These are phyloP conservation scores for Gymnopus androsaceus DNA, from an alignment of 1,284 basidiomycete species.

Conservation along the genomic window DNA sequence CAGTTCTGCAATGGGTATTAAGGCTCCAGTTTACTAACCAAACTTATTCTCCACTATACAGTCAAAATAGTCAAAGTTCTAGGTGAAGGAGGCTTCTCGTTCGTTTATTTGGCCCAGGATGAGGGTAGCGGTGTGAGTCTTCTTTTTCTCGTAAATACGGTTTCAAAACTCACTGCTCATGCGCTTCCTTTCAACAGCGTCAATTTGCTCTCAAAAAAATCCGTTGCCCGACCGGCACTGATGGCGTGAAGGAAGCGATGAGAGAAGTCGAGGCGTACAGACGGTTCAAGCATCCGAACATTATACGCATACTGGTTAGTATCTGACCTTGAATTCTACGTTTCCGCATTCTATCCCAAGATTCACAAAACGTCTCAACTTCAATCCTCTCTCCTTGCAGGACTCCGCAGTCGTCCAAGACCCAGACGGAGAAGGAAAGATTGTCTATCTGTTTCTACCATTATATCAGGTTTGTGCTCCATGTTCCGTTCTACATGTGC, in stretches of 20 bases:
- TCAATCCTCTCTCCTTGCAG: conserved; percentile 46
- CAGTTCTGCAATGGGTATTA: not conserved
- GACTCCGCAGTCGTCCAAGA: conserved; percentile 96
- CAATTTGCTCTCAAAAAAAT: conserved; percentile 96
- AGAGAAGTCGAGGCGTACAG: conserved; percentile 89
- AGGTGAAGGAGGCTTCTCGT: conserved; percentile 94
- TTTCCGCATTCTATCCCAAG: not conserved
- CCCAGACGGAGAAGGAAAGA: conserved; percentile 88
- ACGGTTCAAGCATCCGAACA: conserved; percentile 90
- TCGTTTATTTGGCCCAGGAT: conserved; percentile 91
- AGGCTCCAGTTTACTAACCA: not conserved
- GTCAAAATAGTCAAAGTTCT: conserved; percentile 88
- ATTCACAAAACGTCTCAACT: not conserved
- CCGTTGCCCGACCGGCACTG: conserved; percentile 78
- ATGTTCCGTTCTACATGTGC: not conserved
- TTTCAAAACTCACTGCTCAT: not conserved
- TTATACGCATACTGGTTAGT: conserved; percentile 85
- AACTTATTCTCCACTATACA: conserved; percentile 27
- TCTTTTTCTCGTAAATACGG: not conserved
- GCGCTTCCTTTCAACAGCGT: conserved; percentile 45
- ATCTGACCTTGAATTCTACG: conserved; percentile 46
- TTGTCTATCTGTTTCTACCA: conserved; percentile 92
- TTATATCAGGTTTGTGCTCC: conserved; percentile 68
- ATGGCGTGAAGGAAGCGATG: conserved; percentile 85
- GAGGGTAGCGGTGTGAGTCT: conserved; percentile 72